phyloP scores from a whole-genome alignment of 352 stramenopile genomes.

The Globisporangium okanoganense region DNA sequence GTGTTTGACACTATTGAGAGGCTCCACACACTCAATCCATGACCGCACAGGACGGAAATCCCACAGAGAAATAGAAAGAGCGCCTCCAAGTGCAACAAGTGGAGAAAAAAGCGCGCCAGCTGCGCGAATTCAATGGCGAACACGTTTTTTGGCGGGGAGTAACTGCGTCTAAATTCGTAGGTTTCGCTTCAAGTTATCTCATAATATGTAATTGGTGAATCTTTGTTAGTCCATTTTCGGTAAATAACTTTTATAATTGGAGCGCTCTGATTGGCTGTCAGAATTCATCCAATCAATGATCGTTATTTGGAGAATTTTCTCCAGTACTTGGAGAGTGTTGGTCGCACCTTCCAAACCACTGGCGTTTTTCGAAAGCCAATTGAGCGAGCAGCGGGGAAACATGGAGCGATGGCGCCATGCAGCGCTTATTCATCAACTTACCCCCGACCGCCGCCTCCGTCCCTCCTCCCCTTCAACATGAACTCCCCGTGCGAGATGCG shows the following conservation, averaged over 20 bases:
- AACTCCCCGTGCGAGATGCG: constrained; percentile 6
- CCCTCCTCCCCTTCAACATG: constrained; percentile 4
- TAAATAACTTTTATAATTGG: background rate
- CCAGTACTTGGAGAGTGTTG: constrained; percentile 23
- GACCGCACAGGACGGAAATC: background rate
- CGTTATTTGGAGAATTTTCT: constrained; percentile 27
- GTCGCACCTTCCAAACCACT: constrained; percentile 10
- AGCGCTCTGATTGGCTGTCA: constrained; percentile 5
- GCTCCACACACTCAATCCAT: constrained; percentile 31
- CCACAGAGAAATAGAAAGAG: constrained; percentile 4
- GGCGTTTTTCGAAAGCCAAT: constrained; percentile 6
- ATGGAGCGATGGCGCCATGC: background rate
- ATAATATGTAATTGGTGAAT: background rate
- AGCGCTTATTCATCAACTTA: constrained; percentile 32
- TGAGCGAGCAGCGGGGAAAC: background rate
- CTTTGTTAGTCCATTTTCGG: background rate
- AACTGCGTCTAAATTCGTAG: constrained; percentile 5
- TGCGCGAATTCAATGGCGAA: background rate
- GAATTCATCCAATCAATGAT: constrained; percentile 18
- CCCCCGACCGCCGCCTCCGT: constrained; percentile 1
- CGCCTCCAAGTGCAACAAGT: background rate
- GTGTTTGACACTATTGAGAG: constrained; percentile 70
- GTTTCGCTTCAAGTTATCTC: background rate
- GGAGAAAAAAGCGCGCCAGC: constrained; percentile 9
- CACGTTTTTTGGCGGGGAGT: constrained; percentile 3